These are phyloP conservation scores for Eucalyptus albens DNA, from an alignment of 345 rosid species.

Conservation along the genomic window DNA sequence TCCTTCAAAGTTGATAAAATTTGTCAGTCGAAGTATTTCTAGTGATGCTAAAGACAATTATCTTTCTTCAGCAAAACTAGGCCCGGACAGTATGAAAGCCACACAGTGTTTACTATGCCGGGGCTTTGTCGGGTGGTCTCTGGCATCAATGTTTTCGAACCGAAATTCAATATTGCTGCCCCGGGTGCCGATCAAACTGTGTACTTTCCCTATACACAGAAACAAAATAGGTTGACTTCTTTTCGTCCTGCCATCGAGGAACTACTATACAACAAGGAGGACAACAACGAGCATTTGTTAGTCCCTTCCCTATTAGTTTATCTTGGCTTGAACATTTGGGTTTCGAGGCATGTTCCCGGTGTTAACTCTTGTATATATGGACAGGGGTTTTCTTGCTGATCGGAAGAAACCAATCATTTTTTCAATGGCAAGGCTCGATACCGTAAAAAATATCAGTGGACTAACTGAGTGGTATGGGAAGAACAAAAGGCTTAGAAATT, in stretches of 20 bases:
- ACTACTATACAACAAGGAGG: constrained; percentile 49
- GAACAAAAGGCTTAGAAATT: constrained; percentile 54
- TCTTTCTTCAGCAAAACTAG: constrained; percentile 46
- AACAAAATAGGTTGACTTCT: constrained; percentile 29
- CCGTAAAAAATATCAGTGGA: constrained; percentile 81
- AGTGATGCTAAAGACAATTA: neutral
- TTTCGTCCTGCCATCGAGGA: constrained; percentile 75
- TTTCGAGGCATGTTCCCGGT: neutral
- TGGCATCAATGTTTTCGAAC: constrained; percentile 85
- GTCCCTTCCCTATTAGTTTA: neutral
- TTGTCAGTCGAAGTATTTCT: neutral
- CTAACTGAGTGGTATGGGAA: constrained; percentile 91
- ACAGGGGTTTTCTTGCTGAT: constrained; percentile 78
- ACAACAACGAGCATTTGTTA: constrained; percentile 71
- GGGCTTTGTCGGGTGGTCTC: constrained; percentile 80
- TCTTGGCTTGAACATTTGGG: neutral
- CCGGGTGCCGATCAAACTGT: constrained; percentile 98
- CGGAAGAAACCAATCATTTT: constrained; percentile 74
- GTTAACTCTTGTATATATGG: neutral
- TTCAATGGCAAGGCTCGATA: constrained; percentile 98
- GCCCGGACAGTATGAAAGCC: constrained; percentile 92
- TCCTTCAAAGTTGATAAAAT: neutral
- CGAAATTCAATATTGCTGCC: constrained; percentile 87
- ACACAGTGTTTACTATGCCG: constrained; percentile 76
- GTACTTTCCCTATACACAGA: constrained; percentile 66